Percentiles rank a stretch among this genome's conserved stretches.
Evolutionary conservation across 2,329 filamentous ascomycete genomes (phyloP).

Genomic region (Decorospora gaudefroyi): DNA sequence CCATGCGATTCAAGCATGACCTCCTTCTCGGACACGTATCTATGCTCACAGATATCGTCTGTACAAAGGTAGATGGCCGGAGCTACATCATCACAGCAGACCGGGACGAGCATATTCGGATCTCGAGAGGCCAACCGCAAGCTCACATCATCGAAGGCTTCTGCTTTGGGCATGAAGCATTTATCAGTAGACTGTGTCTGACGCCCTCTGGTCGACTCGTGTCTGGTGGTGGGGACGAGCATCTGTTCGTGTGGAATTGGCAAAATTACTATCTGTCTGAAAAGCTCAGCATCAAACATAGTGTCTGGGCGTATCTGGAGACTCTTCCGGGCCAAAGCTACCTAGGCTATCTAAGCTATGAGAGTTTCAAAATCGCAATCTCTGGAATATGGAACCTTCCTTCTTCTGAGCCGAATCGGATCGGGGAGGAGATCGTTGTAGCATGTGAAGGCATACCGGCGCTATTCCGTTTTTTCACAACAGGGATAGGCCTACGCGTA

Average conservation of each 20-base stretch:
- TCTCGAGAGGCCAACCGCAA: conserved; percentile 81
- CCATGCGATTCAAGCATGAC: conserved; percentile 69
- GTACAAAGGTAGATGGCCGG: conserved; percentile 57
- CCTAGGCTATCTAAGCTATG: no score
- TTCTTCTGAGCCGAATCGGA: no score
- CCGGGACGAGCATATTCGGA: conserved; percentile 81
- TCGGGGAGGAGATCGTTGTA: conserved; percentile 49
- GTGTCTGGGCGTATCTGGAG: no score
- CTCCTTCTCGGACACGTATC: conserved; percentile 92
- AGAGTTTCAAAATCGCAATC: conserved; percentile 51
- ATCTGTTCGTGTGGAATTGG: conserved; percentile 86
- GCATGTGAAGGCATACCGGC: conserved; percentile 58
- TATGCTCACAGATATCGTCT: conserved; percentile 78
- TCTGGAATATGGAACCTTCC: conserved; percentile 57
- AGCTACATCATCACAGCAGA: conserved; percentile 69
- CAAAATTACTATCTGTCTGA: conserved; percentile 58
- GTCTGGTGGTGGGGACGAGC: conserved; percentile 83
- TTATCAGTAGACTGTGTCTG: conserved; percentile 76
- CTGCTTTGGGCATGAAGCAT: conserved; percentile 85
- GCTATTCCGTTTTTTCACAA: conserved; percentile 66
- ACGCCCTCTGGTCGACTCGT: conserved; percentile 69
- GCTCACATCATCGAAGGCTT: conserved; percentile 86
- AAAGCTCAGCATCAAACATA: no score
- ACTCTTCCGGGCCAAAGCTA: no score
- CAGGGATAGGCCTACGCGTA: conserved; percentile 51